Evolutionary conservation across 495 filamentous ascomycete species (phyloP).

Genomic region (Staphylotrichum longicolle): DNA sequence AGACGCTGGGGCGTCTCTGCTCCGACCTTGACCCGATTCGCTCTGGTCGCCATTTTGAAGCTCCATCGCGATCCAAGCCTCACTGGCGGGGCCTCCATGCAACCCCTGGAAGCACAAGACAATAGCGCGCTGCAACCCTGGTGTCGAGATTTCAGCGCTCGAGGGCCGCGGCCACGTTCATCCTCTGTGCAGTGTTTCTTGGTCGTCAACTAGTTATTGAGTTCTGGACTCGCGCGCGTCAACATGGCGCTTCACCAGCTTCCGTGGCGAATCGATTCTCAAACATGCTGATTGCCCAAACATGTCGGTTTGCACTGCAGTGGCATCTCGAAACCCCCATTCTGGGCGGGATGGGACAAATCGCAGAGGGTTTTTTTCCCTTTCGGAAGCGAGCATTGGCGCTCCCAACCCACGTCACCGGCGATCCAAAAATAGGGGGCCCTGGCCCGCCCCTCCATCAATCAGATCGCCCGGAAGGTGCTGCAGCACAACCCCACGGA

Average conservation of each 20-base stretch:
- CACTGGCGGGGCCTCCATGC: conserved; percentile 5
- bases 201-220: too few species aligned
- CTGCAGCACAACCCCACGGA: conserved; percentile 13
- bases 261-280: too few species aligned
- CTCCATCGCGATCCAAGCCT: background rate
- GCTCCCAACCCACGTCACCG: conserved; percentile 5
- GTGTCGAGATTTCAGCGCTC: conserved; percentile 1
- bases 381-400: conserved; percentile 15
- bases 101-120: conserved; percentile 1
- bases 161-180: too few species aligned
- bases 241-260: too few species aligned
- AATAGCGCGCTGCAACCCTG: conserved; percentile 12
- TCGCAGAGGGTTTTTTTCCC: background rate
- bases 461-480: background rate
- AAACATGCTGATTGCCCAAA: too few species aligned
- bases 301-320: too few species aligned
- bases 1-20: background rate
- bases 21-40: background rate
- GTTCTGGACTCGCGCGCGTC: too few species aligned
- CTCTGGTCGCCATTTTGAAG: background rate
- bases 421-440: conserved; percentile 13
- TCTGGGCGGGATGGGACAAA: background rate
- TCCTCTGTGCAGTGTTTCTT: too few species aligned
- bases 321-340: background rate
- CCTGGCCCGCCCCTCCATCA: background rate